Evolutionary conservation across 176 grass and related monocot species (phyloP).

Genomic region (Melocanna baccifera): DNA sequence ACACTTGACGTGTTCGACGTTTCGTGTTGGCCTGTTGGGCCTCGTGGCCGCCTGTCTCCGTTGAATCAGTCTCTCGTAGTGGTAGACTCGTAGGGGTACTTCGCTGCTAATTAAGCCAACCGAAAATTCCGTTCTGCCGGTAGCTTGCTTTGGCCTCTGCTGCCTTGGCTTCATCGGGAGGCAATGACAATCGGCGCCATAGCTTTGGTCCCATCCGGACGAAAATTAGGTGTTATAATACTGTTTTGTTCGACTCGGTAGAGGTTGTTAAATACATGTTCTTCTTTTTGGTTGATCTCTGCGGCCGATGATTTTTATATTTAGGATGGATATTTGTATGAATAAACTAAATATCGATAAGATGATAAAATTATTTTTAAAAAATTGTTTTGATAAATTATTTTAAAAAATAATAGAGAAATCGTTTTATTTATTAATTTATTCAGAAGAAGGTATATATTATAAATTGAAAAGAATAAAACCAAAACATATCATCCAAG

Average conservation of each 20-base stretch:
- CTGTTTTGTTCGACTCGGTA: background rate
- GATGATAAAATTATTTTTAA: too few relatives aligned
- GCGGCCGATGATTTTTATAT: too few relatives aligned
- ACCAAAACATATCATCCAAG: background rate
- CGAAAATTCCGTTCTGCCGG: background rate
- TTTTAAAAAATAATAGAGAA: too few relatives aligned
- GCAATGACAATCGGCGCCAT: background rate
- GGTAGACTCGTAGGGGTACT: background rate
- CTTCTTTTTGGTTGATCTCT: too few relatives aligned
- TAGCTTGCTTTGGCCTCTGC: constrained; percentile 13
- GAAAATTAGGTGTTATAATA: background rate
- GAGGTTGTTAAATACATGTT: background rate
- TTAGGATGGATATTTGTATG: too few relatives aligned
- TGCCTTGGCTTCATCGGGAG: constrained; percentile 20
- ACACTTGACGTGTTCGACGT: background rate
- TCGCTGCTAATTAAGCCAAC: constrained; percentile 15
- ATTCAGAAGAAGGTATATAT: too few relatives aligned
- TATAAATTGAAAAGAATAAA: too few relatives aligned
- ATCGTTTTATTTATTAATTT: too few relatives aligned
- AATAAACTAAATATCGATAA: too few relatives aligned
- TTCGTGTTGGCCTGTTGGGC: background rate
- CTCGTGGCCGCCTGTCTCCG: too few relatives aligned
- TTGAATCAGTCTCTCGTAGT: background rate
- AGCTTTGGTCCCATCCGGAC: background rate
- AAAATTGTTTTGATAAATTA: too few relatives aligned